A percentile compares a stretch with the other conserved stretches of the same genome.
These are phyloP conservation scores for Xylaria hypoxylon DNA, from an alignment of 2,329 filamentous ascomycete genomes.

Conservation along the genomic window DNA sequence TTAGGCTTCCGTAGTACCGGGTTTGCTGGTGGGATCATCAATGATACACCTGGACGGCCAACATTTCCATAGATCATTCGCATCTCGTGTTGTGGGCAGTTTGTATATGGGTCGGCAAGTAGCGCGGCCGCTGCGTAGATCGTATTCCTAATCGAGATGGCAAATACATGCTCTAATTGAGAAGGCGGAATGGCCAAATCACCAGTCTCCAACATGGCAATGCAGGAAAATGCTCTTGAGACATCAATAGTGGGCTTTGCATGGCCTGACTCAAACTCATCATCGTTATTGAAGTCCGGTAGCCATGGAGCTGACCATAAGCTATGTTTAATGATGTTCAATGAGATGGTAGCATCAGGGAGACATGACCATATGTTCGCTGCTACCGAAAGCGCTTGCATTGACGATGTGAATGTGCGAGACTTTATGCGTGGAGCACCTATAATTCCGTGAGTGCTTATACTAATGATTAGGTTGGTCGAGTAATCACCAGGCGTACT, in stretches of 20 bases:
- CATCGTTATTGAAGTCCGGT: neutral
- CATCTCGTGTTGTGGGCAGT: neutral
- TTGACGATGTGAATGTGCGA: neutral
- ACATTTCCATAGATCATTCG: slow-evolving; percentile 23
- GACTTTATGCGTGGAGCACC: neutral
- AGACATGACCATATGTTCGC: neutral
- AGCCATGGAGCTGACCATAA: slow-evolving; percentile 6
- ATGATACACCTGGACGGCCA: slow-evolving; percentile 18
- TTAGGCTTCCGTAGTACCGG: slow-evolving; percentile 8
- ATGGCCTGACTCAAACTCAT: neutral
- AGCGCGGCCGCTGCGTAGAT: slow-evolving; percentile 16
- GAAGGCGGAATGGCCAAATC: neutral
- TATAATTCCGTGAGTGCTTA: neutral
- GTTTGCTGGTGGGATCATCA: slow-evolving; percentile 10
- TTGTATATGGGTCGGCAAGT: slow-evolving; percentile 6
- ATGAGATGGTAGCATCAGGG: slow-evolving; percentile 11
- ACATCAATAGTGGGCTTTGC: neutral
- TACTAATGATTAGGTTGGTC: neutral
- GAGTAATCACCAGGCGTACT: neutral
- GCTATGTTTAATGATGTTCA: slow-evolving; percentile 3
- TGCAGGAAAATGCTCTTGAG: slow-evolving; percentile 13
- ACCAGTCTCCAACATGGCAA: slow-evolving; percentile 16
- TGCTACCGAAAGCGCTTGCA: neutral
- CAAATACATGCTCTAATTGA: slow-evolving; percentile 16
- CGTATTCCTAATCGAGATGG: slow-evolving; percentile 9